These are phyloP conservation scores for Tetracladium marchalianum DNA, from an alignment of 495 filamentous ascomycete species.

Conservation along the genomic window DNA sequence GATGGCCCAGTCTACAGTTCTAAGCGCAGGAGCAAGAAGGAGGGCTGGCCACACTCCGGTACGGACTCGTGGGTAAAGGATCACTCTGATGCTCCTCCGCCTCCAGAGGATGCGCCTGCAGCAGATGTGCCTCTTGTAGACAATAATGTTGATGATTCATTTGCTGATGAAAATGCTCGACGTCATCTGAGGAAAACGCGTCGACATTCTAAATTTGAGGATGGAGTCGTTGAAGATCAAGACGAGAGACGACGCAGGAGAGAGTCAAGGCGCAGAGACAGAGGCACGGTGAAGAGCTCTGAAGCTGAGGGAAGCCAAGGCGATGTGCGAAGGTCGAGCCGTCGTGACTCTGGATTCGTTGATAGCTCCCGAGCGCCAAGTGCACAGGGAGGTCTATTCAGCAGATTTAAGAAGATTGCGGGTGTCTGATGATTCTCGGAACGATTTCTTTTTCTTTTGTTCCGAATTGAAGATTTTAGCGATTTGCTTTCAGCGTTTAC, in stretches of 20 bases:
- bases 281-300: slow-evolving; percentile 11
- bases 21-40: slow-evolving; percentile 18
- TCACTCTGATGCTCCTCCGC: slow-evolving; percentile 46
- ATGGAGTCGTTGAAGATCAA: slow-evolving; percentile 30
- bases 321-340: slow-evolving; percentile 20
- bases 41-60: slow-evolving; percentile 42
- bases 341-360: slow-evolving; percentile 26
- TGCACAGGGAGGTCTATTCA: slow-evolving; percentile 32
- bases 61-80: slow-evolving; percentile 51
- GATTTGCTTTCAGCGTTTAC: no score
- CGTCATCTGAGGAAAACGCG: slow-evolving; percentile 32
- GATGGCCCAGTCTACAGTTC: slow-evolving; percentile 16
- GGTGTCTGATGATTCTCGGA: slow-evolving; percentile 6
- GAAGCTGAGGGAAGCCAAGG: slow-evolving; percentile 19
- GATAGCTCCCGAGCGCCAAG: slow-evolving; percentile 23
- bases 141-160: slow-evolving; percentile 15
- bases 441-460: no score
- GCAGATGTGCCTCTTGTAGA: slow-evolving; percentile 19
- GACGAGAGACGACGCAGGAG: slow-evolving; percentile 33
- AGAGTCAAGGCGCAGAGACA: slow-evolving; percentile 29
- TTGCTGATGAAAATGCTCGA: slow-evolving; percentile 33
- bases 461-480: no score
- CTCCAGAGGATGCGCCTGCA: slow-evolving; percentile 27
- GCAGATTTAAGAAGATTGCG: slow-evolving; percentile 43
- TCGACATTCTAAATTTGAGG: slow-evolving; percentile 34